phyloP scores from a whole-genome alignment of 1,284 basidiomycete genomes.

The Naganishia cerealis region DNA sequence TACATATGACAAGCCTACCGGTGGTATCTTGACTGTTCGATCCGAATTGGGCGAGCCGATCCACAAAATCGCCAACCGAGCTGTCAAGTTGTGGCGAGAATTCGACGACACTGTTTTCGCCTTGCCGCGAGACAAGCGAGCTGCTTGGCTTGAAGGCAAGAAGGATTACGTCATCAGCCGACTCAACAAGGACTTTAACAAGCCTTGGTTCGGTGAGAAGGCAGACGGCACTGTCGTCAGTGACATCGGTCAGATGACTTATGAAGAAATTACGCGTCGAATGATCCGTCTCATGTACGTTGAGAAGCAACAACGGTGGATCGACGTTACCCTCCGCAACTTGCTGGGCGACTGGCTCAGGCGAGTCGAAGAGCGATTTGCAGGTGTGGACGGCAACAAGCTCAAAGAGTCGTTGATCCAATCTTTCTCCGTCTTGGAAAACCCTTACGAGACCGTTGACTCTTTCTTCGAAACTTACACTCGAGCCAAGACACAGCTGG shows the following conservation, averaged over 20 bases:
- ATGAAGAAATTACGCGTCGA: conserved; percentile 89
- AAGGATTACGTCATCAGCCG: conserved; percentile 86
- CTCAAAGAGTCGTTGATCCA: conserved; percentile 84
- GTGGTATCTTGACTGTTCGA: conserved; percentile 92
- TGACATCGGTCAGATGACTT: conserved; percentile 94
- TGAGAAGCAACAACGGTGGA: conserved; percentile 85
- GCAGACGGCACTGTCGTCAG: conserved; percentile 79
- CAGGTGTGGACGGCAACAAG: conserved; percentile 76
- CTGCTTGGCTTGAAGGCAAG: conserved; percentile 80
- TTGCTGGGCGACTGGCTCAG: conserved; percentile 95
- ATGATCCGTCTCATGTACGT: conserved; percentile 94
- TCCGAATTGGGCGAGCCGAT: conserved; percentile 98
- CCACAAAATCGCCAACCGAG: conserved; percentile 96
- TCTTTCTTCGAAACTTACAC: conserved; percentile 84
- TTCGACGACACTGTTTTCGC: conserved; percentile 96
- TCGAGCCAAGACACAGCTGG: conserved; percentile 75
- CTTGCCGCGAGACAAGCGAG: conserved; percentile 90
- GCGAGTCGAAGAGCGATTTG: conserved; percentile 93
- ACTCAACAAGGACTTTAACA: conserved; percentile 92
- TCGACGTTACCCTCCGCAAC: conserved; percentile 90
- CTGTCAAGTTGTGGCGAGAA: conserved; percentile 96
- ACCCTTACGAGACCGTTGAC: conserved; percentile 74
- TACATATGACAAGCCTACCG: conserved; percentile 90
- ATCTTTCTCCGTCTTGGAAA: conserved; percentile 79
- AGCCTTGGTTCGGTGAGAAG: conserved; percentile 96